Percentiles rank a stretch among this genome's conserved stretches.
These are phyloP conservation scores for Mrakia frigida DNA, from an alignment of 768 basidiomycete species.

Conservation along the genomic window DNA sequence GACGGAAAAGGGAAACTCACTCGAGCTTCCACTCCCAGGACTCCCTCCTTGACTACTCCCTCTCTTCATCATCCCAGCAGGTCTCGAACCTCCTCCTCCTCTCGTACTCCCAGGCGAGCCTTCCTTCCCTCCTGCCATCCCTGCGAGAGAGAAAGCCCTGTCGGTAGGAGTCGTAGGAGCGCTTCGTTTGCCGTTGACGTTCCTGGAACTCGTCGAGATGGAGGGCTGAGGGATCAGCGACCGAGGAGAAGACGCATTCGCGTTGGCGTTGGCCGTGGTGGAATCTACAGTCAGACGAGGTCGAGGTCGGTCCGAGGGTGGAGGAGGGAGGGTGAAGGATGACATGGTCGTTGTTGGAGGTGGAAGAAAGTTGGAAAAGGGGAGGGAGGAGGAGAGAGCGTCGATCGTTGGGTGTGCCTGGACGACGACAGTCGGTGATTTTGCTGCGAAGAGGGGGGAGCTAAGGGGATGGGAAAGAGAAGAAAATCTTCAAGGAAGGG, in stretches of 20 bases:
- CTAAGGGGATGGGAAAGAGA: too few relatives aligned
- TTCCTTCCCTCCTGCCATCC: not conserved
- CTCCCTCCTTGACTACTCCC: not conserved
- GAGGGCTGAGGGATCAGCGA: not conserved
- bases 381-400: not conserved
- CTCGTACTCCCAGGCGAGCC: not conserved
- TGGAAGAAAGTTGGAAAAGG: not conserved
- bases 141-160: not conserved
- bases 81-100: not conserved
- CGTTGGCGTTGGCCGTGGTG: not conserved
- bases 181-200: not conserved
- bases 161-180: not conserved
- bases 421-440: too few relatives aligned
- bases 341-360: not conserved
- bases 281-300: slow-evolving; percentile 1
- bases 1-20: not conserved
- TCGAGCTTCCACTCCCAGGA: slow-evolving; percentile 1
- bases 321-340: not conserved
- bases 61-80: not conserved
- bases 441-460: too few relatives aligned
- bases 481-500: too few relatives aligned
- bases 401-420: too few relatives aligned
- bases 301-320: not conserved
- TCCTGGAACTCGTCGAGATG: not conserved
- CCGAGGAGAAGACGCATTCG: not conserved